Evolutionary conservation across 768 basidiomycete species (phyloP), one percentile per base, ranked within the genome.

Genomic region (Melanogaster broomeanus): DNA sequence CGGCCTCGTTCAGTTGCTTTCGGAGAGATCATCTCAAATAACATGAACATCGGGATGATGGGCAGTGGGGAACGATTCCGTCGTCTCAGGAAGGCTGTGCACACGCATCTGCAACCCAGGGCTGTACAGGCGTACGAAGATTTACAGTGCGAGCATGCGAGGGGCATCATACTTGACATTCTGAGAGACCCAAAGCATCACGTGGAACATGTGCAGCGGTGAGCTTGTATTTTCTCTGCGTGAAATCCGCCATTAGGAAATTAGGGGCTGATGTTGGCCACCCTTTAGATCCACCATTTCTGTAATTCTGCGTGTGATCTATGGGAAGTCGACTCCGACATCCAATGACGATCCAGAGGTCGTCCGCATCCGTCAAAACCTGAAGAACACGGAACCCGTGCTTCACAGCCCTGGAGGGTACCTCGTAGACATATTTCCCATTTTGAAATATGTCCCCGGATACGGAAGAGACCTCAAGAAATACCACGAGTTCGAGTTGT

Each of bases 11-110:
- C n/a, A n/a, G n/a, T n/a, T n/a, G n/a, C n/a, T n/a, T n/a, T n/a
- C n/a, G n/a, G 77, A 2, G 81, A 83, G 39, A 79, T 80, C 0
- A 66, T 84, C 1, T 79, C 77, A 0, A 77, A 77, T 3, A 81
- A 78, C 0, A 81, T 83, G 82, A 66, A 80, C 22, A 71, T 80
- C 22, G 48, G 83, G 28, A 60, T 83, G 3, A 76, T 74, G 5
- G 72, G 72, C 0, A 74, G 71, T 2, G 81, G 81, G 82, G 51
- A n/a, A n/a, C n/a, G n/a, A n/a, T n/a, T n/a, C n/a, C n/a, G n/a
- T n/a, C n/a, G n/a, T n/a, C n/a, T n/a, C n/a, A n/a, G n/a, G n/a
- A n/a, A n/a, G n/a, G n/a, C n/a, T n/a, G n/a, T n/a, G n/a, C n/a
- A n/a, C n/a, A 73, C 77, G 0, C 76, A 83, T 48, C 69, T 85